Evolutionary conservation across 495 filamentous ascomycete genomes (phyloP), one percentile per base, ranked within the genome.

Genomic region (Aspergillus sclerotiicarbonarius): DNA sequence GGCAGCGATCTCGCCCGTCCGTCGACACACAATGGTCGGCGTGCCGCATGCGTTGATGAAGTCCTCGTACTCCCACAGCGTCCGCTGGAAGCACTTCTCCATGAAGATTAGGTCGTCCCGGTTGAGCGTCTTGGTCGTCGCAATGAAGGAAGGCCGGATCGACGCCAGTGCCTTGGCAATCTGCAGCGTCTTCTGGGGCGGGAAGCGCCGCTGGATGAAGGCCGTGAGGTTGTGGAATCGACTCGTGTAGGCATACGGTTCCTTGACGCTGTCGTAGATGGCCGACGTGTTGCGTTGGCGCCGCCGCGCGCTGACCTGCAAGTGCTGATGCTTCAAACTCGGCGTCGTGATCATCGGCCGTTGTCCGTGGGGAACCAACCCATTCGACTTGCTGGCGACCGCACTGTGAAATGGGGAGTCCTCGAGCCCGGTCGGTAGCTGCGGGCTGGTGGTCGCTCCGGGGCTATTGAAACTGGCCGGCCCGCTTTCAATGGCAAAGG

Each of bases 41-140:
- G 92, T 95, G 35, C 90, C 90, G 57, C 85, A 89, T 48, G 87
- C 84, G 56, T 89, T 87, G 80, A 96, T 90, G 64, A 92, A 92
- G 56, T 94, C 90, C 60, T 98, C 90, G 62, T 96, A 94, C 66
- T 95, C 91, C 68, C 87, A 90, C 12, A 98, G 80, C 1, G 89
- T 92, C 39, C 94, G 89, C 68, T 98, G 94, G 67, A 98, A 90
- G 67, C 89, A 92, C 70, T 95, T 92, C 71, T 98, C 94, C 90
- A 94, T 95, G 74, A 97, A 96, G 20, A 98, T 86, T 18, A 98
- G 81, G 68, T 98, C 94, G 65, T 92, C 84, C 29, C 84, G 78
- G 55, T 90, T 91, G 35, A 98, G 76, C 3, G 87, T 90, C 59
- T 87, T 87, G 20, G 88, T 92, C 54, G 88, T 94, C 4, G 90